Evolutionary conservation across 345 rosid species (phyloP), one percentile per base, ranked within the genome.

Genomic region (Salix udensis): DNA sequence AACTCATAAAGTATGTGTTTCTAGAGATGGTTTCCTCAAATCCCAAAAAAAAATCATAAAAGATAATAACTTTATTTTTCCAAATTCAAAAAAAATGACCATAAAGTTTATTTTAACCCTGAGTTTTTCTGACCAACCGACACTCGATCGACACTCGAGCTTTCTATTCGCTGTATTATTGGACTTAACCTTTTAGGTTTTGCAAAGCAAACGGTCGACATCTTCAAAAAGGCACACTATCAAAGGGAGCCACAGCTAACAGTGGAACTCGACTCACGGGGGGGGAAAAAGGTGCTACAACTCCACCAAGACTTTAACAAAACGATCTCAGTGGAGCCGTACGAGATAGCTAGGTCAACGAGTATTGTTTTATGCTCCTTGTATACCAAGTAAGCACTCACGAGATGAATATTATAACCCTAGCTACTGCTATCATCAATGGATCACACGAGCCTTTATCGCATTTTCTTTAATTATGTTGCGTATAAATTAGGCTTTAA

Each of bases 1-100:
- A 0, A 30, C 4, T 0, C 0, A 30, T 3, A 30, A 30, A 30
- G 0, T 30, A 30, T 30, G 0, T 30, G n/a, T 30, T 30, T 30
- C 30, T 28, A 0, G 30, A 28, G 2, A 28, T 28, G 2, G 2
- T 2, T 28, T 28, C 4, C 31, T 30, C 0, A 4, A 30, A 3
- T 30, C 31, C 31, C 4, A 28, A 30, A 30, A 30, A 30, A 30
- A 34, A 34, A 34, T 34, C 36, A 34, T 34, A 44, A 3, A 44
- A 13, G 10, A 13, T 13, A 12, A 11, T 11, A 2, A 13, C 2
- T 13, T 44, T 44, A 44, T 44, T 44, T 44, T 44, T 11, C 48
- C 48, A 44, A 2, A 3, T 16, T 44, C 0, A 13, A 44, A 44
- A 44, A 44, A 11, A 14, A 44, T 2, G 2, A 3, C 14, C 1